Evolutionary conservation across 2,329 filamentous ascomycete genomes (phyloP).

Genomic region (Taxawa tesnikishii): DNA sequence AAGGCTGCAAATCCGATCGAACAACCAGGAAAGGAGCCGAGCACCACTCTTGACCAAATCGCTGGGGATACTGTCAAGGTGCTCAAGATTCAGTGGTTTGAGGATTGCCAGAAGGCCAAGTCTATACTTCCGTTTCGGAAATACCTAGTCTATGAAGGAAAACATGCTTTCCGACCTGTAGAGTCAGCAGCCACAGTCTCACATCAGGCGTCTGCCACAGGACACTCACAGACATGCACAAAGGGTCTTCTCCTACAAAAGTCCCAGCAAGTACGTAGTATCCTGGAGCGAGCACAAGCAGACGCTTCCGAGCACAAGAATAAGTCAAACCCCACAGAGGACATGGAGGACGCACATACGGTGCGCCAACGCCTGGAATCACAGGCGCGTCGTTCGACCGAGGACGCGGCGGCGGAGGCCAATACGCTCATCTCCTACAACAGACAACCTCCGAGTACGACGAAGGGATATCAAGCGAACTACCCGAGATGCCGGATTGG

Average conservation of each 20-base stretch:
- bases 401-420: constrained; percentile 14
- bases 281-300: constrained; percentile 43
- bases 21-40: background rate
- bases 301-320: constrained; percentile 11
- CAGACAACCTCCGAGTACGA: constrained; percentile 74
- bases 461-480: constrained; percentile 28
- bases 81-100: constrained; percentile 42
- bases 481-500: constrained; percentile 61
- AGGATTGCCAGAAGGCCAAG: constrained; percentile 31
- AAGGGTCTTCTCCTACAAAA: background rate
- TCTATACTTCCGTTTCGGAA: constrained; percentile 31
- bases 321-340: background rate
- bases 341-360: too few relatives aligned
- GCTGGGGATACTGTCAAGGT: constrained; percentile 32
- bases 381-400: too few relatives aligned
- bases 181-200: constrained; percentile 8
- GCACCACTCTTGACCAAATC: background rate
- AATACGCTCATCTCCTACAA: constrained; percentile 40
- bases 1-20: constrained; percentile 1
- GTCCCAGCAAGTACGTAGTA: constrained; percentile 4
- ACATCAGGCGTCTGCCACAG: too few relatives aligned
- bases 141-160: constrained; percentile 41
- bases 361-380: too few relatives aligned
- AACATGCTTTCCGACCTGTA: constrained; percentile 25
- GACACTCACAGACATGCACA: too few relatives aligned